These are phyloP conservation scores for Globisporangium paroecandrum DNA, from an alignment of 352 stramenopile species.

Conservation along the genomic window DNA sequence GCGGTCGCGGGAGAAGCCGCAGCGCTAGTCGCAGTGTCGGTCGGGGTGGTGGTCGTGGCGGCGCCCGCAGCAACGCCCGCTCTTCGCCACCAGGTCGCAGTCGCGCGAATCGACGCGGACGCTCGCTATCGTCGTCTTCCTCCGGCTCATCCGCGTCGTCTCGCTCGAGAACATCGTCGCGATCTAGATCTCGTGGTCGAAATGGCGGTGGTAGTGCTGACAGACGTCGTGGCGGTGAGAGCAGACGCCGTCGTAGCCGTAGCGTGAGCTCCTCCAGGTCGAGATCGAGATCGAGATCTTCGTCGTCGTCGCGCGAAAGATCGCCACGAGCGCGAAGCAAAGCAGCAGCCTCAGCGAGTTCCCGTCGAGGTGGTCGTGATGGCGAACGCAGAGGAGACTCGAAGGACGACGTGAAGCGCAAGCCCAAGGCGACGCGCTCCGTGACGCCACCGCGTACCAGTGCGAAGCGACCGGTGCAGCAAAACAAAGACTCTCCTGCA, in stretches of 20 bases:
- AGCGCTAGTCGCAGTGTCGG: conserved; percentile 8
- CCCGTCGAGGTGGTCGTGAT: background rate
- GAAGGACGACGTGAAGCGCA: background rate
- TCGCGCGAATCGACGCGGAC: conserved; percentile 4
- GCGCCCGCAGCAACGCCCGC: conserved; percentile 4
- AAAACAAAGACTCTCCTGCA: background rate
- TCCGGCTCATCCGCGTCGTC: conserved; percentile 3
- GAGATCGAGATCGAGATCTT: conserved; percentile 14
- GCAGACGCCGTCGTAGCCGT: conserved; percentile 13
- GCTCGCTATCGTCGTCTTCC: conserved; percentile 22
- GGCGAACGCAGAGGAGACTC: conserved; percentile 1
- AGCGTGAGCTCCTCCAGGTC: conserved; percentile 19
- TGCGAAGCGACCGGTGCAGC: background rate
- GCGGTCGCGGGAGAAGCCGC: conserved; percentile 7
- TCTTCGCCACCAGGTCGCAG: conserved; percentile 1
- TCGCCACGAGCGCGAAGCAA: conserved; percentile 5
- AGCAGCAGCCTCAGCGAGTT: background rate
- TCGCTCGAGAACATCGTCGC: conserved; percentile 1
- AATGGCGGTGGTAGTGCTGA: background rate
- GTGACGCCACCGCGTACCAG: conserved; percentile 14
- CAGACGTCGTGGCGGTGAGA: background rate
- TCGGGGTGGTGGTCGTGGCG: background rate
- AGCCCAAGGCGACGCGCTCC: background rate
- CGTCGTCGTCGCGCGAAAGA: conserved; percentile 14
- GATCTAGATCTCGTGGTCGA: conserved; percentile 1